Base-by-base conservation (phyloP, 257 asterid genomes). In the Eustoma russellianum region DNA sequence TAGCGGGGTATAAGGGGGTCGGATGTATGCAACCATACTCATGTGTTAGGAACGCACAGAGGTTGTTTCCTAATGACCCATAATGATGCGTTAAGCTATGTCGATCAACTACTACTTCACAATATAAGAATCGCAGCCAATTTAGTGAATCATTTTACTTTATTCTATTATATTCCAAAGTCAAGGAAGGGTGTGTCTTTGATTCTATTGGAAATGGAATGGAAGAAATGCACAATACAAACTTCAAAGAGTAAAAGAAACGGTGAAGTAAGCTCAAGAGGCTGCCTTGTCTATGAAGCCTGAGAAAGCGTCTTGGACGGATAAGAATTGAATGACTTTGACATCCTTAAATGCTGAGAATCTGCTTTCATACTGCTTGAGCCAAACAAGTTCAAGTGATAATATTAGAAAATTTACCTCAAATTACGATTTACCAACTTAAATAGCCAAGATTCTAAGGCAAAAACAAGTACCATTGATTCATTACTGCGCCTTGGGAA, bases 231-330 rank as follows among this genome's bases (percentile, higher is more conserved):
- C 3, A 24, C 33, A 44, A 6, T 9, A 7, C 14, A 17, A n/a
- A 33, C 17, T 44, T 40, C 3, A 24, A 24, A 33, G 50, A 44
- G 33, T 9, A 18, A 24, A 44, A 61, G 2, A 28, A 30, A 17
- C 43, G 44, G 13, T 7, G 57, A 61, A 47, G 52, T 38, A 38
- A 60, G 71, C 59, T 10, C 5, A 41, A 68, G 33, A 58, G 56
- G 66, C 24, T 80, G 73, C 97, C 95, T 92, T 85, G 85, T 88
- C 87, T 1, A 79, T 66, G 81, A 92, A 92, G 66, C 97, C 93
- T 54, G 38, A 45, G 72, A 88, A 92, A 56, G 95, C 94, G 7
- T 81, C 91, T 72, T 88, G 94, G 94, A 92, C 81, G 38, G 96
- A 66, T 44, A 88, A 88, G 82, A 92, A 92, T 71, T 85, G 94